Evolutionary conservation across 495 filamentous ascomycete genomes (phyloP), one percentile per base, ranked within the genome.

Genomic region (Pseudoneurospora amorphoporcata): DNA sequence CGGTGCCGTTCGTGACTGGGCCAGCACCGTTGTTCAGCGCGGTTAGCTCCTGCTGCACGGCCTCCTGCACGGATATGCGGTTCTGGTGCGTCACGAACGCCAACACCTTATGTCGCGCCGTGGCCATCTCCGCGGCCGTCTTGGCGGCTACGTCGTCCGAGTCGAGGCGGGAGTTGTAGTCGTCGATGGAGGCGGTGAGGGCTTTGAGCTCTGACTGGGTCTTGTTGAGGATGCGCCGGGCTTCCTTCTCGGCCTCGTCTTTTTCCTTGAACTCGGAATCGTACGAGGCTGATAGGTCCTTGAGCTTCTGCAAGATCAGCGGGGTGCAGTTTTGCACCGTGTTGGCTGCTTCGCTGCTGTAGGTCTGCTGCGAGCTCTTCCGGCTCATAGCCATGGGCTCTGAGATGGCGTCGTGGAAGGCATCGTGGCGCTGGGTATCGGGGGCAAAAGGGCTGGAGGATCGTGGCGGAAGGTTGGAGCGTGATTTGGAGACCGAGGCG

Each of bases 371-470:
- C 37, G 68, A 73, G 16, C 71, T 80, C 38, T 69, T 75, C 1
- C 53, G 53, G 14, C 53, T 61, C 53, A 16, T 35, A 12, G 23
- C 53, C 53, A 61, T 61, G 17, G 80, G 77, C 38, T 82, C 81
- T 23, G 74, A 74, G 12, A 84, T 71, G 53, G 81, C 81, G 70
- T 84, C 78, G 69, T 82, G 81, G 77, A 84, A 82, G 19, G 81
- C 75, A 39, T 76, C 75, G 69, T 83, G 83, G 6, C 82, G 79
- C 68, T 85, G 83, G 8, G 53, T 73, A 8, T 87, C 87, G 6
- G 87, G 87, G 6, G 84, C 88, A 73, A 89, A 91, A 3, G 89
- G 89, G 3, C 88, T 90, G 0, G 88, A 90, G 0, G 88, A 90
- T 29, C 86, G 82, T 72, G 87, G 84, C 1, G 87, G 86, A 7